These are phyloP conservation scores for Laetiporus sulphureus DNA, from an alignment of 1,284 basidiomycete genomes.

Conservation along the genomic window DNA sequence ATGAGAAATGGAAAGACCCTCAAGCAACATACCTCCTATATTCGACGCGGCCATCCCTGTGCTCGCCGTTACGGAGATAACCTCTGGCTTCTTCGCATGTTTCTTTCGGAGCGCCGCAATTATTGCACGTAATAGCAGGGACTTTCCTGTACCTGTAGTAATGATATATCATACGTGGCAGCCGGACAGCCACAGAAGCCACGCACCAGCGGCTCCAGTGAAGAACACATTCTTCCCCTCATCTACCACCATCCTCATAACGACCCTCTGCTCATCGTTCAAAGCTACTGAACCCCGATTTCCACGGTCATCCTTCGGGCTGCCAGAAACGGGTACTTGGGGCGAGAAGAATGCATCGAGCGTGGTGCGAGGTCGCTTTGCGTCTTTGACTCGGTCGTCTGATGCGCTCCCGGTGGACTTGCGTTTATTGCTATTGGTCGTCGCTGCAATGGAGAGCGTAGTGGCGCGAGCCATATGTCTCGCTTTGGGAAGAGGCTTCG, in stretches of 20 bases:
- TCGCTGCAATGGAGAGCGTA: constrained; percentile 2
- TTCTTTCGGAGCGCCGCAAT: constrained; percentile 47
- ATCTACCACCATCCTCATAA: constrained; percentile 40
- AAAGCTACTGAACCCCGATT: constrained; percentile 34
- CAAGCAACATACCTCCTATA: constrained; percentile 54
- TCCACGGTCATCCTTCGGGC: constrained; percentile 20
- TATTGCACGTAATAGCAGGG: constrained; percentile 48
- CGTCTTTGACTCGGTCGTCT: constrained; percentile 14
- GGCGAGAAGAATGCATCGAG: constrained; percentile 41
- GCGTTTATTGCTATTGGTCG: constrained; percentile 31
- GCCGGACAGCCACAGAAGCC: not conserved
- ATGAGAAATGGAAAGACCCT: not conserved
- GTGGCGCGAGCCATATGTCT: constrained; percentile 11
- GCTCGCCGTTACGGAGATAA: constrained; percentile 49
- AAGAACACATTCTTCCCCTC: constrained; percentile 45
- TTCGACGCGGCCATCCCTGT: constrained; percentile 61
- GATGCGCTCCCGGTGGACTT: constrained; percentile 30
- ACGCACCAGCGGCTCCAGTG: constrained; percentile 44
- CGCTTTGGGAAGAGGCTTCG: too few species aligned
- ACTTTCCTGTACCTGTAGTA: constrained; percentile 47
- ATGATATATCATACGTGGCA: not conserved
- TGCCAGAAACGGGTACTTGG: constrained; percentile 26
- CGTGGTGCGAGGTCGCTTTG: constrained; percentile 33
- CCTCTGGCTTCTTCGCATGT: constrained; percentile 35
- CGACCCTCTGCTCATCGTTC: constrained; percentile 36